Conservation (phyloP, 345 rosid species). For the Noccaea bulbosa region DNA sequence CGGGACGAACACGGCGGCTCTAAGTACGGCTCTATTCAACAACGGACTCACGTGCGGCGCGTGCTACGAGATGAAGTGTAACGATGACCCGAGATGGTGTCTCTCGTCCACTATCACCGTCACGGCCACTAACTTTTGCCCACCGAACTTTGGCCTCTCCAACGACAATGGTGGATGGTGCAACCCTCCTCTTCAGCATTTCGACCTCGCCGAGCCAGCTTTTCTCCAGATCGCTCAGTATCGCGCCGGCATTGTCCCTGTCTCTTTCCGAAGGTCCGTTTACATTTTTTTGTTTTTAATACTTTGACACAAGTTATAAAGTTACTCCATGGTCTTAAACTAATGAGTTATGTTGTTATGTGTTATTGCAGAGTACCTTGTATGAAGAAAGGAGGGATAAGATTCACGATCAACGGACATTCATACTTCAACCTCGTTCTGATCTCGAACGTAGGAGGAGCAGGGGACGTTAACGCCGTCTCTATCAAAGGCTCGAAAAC, state of each 20-base stretch:
- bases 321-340: background rate
- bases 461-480: slow-evolving; percentile 78
- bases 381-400: slow-evolving; percentile 84
- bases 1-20: slow-evolving; percentile 79
- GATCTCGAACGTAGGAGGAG: slow-evolving; percentile 81
- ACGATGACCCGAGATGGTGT: slow-evolving; percentile 72
- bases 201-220: slow-evolving; percentile 94
- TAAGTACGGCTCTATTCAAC: slow-evolving; percentile 81
- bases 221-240: slow-evolving; percentile 93
- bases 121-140: slow-evolving; percentile 89
- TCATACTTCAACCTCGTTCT: slow-evolving; percentile 93
- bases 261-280: slow-evolving; percentile 77
- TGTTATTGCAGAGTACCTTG: slow-evolving; percentile 69
- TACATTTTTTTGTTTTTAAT: background rate
- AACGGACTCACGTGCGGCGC: slow-evolving; percentile 79
- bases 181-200: slow-evolving; percentile 96
- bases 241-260: slow-evolving; percentile 91
- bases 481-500: slow-evolving; percentile 92
- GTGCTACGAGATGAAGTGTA: slow-evolving; percentile 75
- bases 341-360: slow-evolving; percentile 11
- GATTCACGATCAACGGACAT: slow-evolving; percentile 90
- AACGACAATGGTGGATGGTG: slow-evolving; percentile 98
- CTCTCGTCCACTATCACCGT: slow-evolving; percentile 64
- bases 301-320: background rate
- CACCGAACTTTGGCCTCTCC: slow-evolving; percentile 71